Percentiles rank a stretch among this genome's conserved stretches.
phyloP scores from a whole-genome alignment of 352 stramenopile genomes.

The Globisporangium middletonii region DNA sequence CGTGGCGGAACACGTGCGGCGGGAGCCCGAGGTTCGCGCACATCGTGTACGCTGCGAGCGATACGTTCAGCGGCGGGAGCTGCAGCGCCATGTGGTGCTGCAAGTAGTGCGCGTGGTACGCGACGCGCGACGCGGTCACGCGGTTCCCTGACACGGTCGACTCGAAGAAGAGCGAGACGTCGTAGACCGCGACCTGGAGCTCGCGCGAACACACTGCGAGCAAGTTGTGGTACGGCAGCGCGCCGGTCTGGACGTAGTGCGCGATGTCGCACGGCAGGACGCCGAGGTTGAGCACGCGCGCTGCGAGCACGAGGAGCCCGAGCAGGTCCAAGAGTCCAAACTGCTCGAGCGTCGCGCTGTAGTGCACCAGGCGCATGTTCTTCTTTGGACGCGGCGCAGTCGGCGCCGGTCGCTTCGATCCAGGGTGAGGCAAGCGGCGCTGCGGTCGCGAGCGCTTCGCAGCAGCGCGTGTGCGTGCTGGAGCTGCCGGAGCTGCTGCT shows the following conservation, averaged over 20 bases:
- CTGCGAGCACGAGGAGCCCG: constrained; percentile 53
- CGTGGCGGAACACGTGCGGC: constrained; percentile 51
- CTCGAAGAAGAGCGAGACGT: constrained; percentile 58
- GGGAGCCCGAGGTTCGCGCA: constrained; percentile 55
- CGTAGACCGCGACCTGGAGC: constrained; percentile 39
- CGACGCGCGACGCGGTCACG: constrained; percentile 30
- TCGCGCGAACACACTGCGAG: constrained; percentile 39
- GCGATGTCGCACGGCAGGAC: constrained; percentile 57
- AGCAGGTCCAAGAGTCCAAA: constrained; percentile 58
- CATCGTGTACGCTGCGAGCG: constrained; percentile 47
- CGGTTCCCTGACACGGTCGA: constrained; percentile 30
- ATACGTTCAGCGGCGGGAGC: constrained; percentile 63
- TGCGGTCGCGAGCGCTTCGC: background rate
- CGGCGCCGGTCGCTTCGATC: background rate
- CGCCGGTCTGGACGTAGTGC: constrained; percentile 50
- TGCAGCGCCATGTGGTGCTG: constrained; percentile 67
- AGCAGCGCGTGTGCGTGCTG: background rate
- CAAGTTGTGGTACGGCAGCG: constrained; percentile 62
- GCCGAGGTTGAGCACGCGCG: constrained; percentile 56
- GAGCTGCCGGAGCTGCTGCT: background rate
- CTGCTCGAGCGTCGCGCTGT: constrained; percentile 22
- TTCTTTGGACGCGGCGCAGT: background rate
- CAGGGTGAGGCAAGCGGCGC: background rate
- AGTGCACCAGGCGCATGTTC: background rate
- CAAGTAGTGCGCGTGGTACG: constrained; percentile 49